Percentiles rank a stretch among this genome's conserved stretches.
Evolutionary conservation across 768 basidiomycete species (phyloP).

Genomic region (Mycena sanguinolenta): DNA sequence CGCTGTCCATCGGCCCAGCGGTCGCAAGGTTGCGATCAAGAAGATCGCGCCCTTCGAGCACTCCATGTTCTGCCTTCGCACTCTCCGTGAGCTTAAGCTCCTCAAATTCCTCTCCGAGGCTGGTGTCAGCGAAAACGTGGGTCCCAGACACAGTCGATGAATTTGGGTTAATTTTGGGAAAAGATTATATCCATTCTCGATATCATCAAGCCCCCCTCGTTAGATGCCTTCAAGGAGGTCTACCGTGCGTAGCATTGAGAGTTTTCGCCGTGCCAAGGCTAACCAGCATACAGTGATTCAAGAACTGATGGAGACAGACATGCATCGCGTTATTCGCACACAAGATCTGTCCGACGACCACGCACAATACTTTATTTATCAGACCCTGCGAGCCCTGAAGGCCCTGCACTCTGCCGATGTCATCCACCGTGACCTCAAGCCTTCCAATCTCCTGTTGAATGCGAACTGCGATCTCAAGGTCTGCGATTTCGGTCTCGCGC

Average conservation of each 20-base stretch:
- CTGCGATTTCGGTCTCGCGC: conserved; percentile 94
- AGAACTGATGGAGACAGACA: conserved; percentile 95
- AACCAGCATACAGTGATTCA: conserved; percentile 74
- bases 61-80: conserved; percentile 93
- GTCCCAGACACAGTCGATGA: conserved; percentile 70
- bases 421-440: conserved; percentile 96
- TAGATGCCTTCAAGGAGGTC: conserved; percentile 91
- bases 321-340: conserved; percentile 96
- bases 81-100: conserved; percentile 89
- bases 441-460: conserved; percentile 96
- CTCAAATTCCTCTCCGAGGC: conserved; percentile 89
- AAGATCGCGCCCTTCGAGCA: conserved; percentile 96
- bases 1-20: conserved; percentile 87
- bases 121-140: conserved; percentile 69
- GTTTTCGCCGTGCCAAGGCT: not conserved
- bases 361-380: conserved; percentile 93
- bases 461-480: conserved; percentile 98
- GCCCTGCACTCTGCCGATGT: conserved; percentile 97
- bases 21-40: conserved; percentile 96
- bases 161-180: not conserved
- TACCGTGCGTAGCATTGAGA: conserved; percentile 63
- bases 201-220: conserved; percentile 84
- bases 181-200: conserved; percentile 93
- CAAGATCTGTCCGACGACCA: conserved; percentile 97
- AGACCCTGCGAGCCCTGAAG: conserved; percentile 95